Evolutionary conservation across 306 rosid species (phyloP), one percentile per base, ranked within the genome.

Genomic region (Quercus mongolica): DNA sequence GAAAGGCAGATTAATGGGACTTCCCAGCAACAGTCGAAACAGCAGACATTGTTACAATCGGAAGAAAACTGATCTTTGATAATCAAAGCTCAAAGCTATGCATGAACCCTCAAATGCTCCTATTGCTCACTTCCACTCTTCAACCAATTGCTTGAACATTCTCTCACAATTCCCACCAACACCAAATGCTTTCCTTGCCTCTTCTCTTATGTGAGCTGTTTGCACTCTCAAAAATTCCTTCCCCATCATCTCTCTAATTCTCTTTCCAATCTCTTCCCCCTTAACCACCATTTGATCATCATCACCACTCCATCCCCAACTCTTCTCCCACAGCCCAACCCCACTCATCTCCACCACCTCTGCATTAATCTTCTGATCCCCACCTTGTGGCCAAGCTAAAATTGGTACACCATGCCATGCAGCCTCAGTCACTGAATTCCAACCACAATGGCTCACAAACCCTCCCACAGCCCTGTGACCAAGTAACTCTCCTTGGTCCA

Each of bases 301-400:
- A 18, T 80, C 64, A 0, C 77, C 85, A 1, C 49, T 71, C 94
- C 93, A 90, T 7, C 85, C 93, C 97, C 93, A 92, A 4, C 28
- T 63, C 31, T 51, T 77, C 17, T 68, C 86, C 92, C 92, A 88
- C 15, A 85, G 19, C 21, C 97, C 94, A 77, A 87, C 55, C 71
- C 89, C 97, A 31, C 61, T 74, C 76, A 12, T 78, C 68, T 76
- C 84, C 4, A 83, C 87, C 78, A 86, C 80, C 71, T 82, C 85
- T 14, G 92, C 92, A 73, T 88, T 87, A 3, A 88, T 15, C 89
- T 75, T 88, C 33, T 90, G 93, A 69, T 90, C 94, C 1, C 94
- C 94, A 35, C 9, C 5, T 13, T 76, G 88, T 0, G 92, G 92
- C 97, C 97, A 90, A 2, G 80, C 94, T 76, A 88, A 30, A 17